Base-by-base conservation (phyloP, 257 asterid genomes). In the Capsicum baccatum region DNA sequence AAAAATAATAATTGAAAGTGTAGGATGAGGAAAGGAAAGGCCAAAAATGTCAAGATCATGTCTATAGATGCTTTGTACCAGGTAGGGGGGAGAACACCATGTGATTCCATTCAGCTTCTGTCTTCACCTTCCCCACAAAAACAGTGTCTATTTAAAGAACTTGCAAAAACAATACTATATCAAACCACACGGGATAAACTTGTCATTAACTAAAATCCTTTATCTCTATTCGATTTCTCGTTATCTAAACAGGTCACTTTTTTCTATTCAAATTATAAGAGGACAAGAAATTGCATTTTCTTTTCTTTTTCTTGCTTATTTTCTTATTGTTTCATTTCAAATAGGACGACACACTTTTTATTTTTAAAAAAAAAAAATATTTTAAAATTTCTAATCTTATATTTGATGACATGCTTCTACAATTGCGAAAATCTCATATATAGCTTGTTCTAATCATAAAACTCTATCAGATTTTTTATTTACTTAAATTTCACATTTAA, bases 61-160 rank as follows among this genome's bases (percentile, higher is more conserved):
- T 69, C 17, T 50, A 44, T 62, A 81, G 84, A 62, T 81, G 84
- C 84, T 81, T 59, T 62, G 79, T 76, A 70, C 4, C 79, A 50
- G 37, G 63, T 82, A 59, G 59, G 66, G 87, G 60, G 68, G 68
- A n/a, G 47, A 37, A 79, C 59, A 16, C 80, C 89, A 88, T 88
- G 89, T 81, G 91, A 55, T 71, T 79, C 19, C 79, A 4, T 81
- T 42, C 85, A 81, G 87, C 87, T 81, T 86, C 86, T 85, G 81
- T 81, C 89, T 80, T 81, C 55, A 37, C 84, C 52, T 52, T 76
- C 81, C 83, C 82, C 84, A 85, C 78, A 71, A 70, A 81, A 47
- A 64, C 11, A 64, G 13, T 85, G 57, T 85, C 90, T 87, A 68
- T 13, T 80, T 83, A 81, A 81, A 86, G 82, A 83, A 83, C 52